phyloP scores from a whole-genome alignment of 208 protist genomes.

The Trypanosoma vivax region DNA sequence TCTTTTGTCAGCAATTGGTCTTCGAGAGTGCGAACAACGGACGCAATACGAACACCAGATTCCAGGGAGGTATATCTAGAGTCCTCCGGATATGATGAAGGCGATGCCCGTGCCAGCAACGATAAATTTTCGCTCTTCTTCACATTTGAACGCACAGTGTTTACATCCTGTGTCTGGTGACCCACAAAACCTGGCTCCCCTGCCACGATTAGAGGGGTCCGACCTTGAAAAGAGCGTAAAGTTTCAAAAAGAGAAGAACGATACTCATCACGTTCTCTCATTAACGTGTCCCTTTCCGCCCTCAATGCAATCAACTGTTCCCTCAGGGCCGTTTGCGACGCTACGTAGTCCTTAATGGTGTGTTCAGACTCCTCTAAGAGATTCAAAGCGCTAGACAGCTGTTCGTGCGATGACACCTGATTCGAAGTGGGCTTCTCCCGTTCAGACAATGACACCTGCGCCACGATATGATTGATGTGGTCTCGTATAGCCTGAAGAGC shows the following conservation, averaged over 20 bases:
- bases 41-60: constrained; percentile 21
- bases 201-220: background rate
- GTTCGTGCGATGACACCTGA: constrained; percentile 15
- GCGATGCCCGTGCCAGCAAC: too few species aligned
- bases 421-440: constrained; percentile 12
- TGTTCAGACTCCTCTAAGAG: constrained; percentile 62
- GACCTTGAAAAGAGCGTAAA: constrained; percentile 14
- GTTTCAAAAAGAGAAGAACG: constrained; percentile 63
- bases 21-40: constrained; percentile 51
- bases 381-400: constrained; percentile 35
- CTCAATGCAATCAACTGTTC: constrained; percentile 49
- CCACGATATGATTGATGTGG: constrained; percentile 58
- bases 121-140: too few species aligned
- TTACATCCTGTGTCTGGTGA: background rate
- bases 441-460: constrained; percentile 17
- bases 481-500: constrained; percentile 50
- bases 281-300: constrained; percentile 51
- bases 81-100: constrained; percentile 1
- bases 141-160: too few species aligned
- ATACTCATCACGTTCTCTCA: constrained; percentile 74
- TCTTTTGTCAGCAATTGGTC: constrained; percentile 74
- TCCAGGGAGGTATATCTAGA: background rate
- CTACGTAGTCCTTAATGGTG: constrained; percentile 43
- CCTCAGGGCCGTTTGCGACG: constrained; percentile 35
- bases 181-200: constrained; percentile 1